These are phyloP conservation scores for Solanum clarkiae DNA, from an alignment of 257 asterid species.

Conservation along the genomic window DNA sequence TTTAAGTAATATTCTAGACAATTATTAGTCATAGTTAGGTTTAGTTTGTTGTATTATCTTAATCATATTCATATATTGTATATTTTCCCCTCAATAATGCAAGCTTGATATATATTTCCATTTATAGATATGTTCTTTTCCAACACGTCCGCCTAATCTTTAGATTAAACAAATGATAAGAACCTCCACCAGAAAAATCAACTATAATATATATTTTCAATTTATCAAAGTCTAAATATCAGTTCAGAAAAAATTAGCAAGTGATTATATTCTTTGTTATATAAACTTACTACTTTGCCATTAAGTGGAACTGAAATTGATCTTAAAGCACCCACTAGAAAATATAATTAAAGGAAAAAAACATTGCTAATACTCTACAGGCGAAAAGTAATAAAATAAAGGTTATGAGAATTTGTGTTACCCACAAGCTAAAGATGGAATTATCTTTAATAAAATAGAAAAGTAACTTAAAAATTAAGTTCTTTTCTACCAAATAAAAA, in stretches of 20 bases:
- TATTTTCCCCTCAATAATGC: background rate
- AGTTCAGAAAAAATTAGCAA: background rate
- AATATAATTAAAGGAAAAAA: background rate
- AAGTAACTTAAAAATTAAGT: background rate
- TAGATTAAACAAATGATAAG: background rate
- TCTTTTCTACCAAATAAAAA: background rate
- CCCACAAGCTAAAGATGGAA: background rate
- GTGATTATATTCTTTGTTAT: background rate
- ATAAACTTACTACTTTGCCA: background rate
- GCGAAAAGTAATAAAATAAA: background rate
- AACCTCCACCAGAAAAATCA: background rate
- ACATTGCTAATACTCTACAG: background rate
- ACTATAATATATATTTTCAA: background rate
- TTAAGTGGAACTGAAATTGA: background rate
- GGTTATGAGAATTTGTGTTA: background rate
- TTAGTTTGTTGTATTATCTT: background rate
- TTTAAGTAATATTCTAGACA: background rate
- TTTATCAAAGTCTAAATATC: background rate
- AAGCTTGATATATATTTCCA: background rate
- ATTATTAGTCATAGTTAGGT: background rate
- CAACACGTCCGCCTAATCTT: background rate
- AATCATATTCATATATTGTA: background rate
- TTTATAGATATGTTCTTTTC: background rate
- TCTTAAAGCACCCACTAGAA: background rate
- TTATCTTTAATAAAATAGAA: background rate